Base-by-base conservation (phyloP, 2,329 filamentous ascomycete species). In the Penicillium occitanis region DNA sequence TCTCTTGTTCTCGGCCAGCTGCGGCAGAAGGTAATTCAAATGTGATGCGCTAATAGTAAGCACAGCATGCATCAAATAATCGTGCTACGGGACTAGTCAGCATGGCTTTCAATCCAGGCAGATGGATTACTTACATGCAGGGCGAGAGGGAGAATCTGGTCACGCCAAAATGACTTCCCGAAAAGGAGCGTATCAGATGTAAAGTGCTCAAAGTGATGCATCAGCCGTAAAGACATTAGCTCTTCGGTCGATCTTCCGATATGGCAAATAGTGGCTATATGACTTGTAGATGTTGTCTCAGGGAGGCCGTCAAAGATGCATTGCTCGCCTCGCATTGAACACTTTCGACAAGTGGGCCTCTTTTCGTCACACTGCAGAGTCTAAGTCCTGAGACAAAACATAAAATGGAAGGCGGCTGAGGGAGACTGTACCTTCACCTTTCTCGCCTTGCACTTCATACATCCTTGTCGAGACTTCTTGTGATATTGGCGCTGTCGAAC, bases 161-260 rank as follows among this genome's bases (percentile, higher is more conserved):
- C 40, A 5, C 59, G 30, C 59, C 59, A 61, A 40, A 61, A 61
- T 10, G 14, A 30, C 19, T 50, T 61, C 4, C 59, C 59, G 13
- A 61, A 61, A 8, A 61, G 17, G 7, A 61, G 25, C 44, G 59
- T 61, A 22, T 61, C 42, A n/a, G 59, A 48, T 37, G 59, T 61
- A 19, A 51, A 50, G 28, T 61, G 59, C 13, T 61, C 59, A 50
- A 61, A 61, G 44, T 61, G 59, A 61, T 61, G 19, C 59, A 61
- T 61, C 3, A 61, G 44, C 8, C 35, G 35, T 44, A 59, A 13
- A 44, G 57, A 44, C 37, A 44, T 42, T 59, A 42, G 13, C 19
- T 62, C 60, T 51, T n/a, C 33, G 28, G 10, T 30, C 10, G 19
- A 40, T n/a, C 1, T 50, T 37, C 46, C 19, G 28, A 62, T 19